A percentile compares a stretch with the other conserved stretches of the same genome.
Evolutionary conservation across 495 filamentous ascomycete genomes (phyloP).

Genomic region (Tuber borchii): DNA sequence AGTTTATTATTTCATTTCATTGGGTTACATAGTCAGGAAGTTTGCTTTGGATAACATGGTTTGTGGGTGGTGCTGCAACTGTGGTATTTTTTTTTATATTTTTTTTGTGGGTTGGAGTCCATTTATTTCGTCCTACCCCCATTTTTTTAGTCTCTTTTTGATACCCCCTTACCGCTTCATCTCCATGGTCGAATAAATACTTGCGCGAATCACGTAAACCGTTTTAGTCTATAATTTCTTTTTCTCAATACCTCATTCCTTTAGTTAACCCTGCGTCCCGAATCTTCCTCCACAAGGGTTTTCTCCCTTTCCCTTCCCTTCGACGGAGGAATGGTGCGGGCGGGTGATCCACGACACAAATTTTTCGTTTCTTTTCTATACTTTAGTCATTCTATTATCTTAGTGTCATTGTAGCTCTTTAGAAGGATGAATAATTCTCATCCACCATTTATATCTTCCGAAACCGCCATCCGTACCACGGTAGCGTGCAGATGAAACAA

Average conservation of each 20-base stretch:
- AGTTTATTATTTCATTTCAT: background rate
- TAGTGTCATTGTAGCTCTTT: background rate
- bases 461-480: background rate
- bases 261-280: background rate
- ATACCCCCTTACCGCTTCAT: background rate
- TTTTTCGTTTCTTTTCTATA: background rate
- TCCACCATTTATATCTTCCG: background rate
- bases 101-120: background rate
- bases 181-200: background rate
- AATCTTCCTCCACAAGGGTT: background rate
- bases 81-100: background rate
- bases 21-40: background rate
- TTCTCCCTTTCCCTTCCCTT: background rate
- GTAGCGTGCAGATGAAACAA: background rate
- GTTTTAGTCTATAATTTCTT: background rate
- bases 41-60: background rate
- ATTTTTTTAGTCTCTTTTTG: background rate
- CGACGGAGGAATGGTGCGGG: background rate
- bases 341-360: background rate
- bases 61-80: background rate
- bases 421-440: background rate
- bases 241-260: background rate
- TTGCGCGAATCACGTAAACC: background rate
- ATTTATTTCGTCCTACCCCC: background rate
- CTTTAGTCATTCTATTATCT: background rate